Evolutionary conservation across 371 early-diverging fungal genomes (phyloP).

Genomic region (Neoconidiobolus thromboides): DNA sequence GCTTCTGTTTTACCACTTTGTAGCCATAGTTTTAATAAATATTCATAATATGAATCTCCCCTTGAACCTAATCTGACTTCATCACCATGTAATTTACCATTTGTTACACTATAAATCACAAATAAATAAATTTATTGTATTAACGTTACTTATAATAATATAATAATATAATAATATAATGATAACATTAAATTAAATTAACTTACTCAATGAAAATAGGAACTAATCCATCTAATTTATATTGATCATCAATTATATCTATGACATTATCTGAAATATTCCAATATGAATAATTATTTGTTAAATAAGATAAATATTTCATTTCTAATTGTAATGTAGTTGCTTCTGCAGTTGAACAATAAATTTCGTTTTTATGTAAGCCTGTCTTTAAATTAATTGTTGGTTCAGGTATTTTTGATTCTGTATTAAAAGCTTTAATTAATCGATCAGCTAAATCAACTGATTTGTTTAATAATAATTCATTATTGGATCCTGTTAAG

Average conservation of each 20-base stretch:
- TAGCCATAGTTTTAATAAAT: slow-evolving; percentile 71
- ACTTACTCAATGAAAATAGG: slow-evolving; percentile 29
- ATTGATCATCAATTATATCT: slow-evolving; percentile 25
- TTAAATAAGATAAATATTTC: slow-evolving; percentile 58
- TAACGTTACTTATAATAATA: too few species aligned
- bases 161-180: background rate
- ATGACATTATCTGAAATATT: slow-evolving; percentile 45
- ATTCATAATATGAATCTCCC: slow-evolving; percentile 89
- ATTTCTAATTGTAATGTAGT: slow-evolving; percentile 79
- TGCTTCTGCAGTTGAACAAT: slow-evolving; percentile 62
- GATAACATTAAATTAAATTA: background rate
- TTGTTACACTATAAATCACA: background rate
- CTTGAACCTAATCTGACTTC: slow-evolving; percentile 53
- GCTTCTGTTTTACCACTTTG: slow-evolving; percentile 41
- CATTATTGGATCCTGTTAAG: slow-evolving; percentile 30
- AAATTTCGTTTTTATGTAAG: slow-evolving; percentile 5
- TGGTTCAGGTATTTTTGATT: slow-evolving; percentile 58
- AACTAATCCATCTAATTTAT: slow-evolving; percentile 46
- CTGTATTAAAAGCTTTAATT: slow-evolving; percentile 50
- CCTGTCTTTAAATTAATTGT: slow-evolving; percentile 31
- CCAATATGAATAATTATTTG: slow-evolving; percentile 48
- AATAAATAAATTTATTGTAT: too few species aligned
- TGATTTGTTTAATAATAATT: slow-evolving; percentile 45
- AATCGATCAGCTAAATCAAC: slow-evolving; percentile 56
- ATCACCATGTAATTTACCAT: slow-evolving; percentile 23